These are phyloP conservation scores for Cercospora berteroae DNA, from an alignment of 2,329 filamentous ascomycete species.

Conservation along the genomic window DNA sequence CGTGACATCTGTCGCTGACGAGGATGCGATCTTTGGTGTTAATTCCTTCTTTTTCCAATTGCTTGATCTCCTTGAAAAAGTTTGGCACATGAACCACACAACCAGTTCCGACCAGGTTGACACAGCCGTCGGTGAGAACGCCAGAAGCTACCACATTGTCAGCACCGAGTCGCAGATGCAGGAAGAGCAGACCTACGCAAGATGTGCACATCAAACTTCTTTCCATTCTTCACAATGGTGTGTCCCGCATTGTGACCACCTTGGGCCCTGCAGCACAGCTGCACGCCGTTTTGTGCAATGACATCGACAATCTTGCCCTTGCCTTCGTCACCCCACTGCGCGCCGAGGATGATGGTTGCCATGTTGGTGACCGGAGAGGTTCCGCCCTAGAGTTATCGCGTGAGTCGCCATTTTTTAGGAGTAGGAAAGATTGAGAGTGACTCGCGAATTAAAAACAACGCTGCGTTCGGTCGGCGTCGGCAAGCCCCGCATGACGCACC, in stretches of 20 bases:
- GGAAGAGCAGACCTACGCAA: conserved; percentile 40
- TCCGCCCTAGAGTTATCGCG: conserved; percentile 6
- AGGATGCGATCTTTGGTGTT: conserved; percentile 59
- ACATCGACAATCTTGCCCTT: conserved; percentile 60
- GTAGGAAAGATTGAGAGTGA: conserved; percentile 13
- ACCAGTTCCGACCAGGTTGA: conserved; percentile 67
- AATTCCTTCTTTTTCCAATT: conserved; percentile 60
- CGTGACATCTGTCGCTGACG: conserved; percentile 62
- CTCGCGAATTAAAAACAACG: conserved; percentile 9
- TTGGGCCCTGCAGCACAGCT: conserved; percentile 58
- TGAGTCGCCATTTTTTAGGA: conserved; percentile 28
- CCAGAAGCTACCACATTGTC: conserved; percentile 55
- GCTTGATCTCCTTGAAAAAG: conserved; percentile 65
- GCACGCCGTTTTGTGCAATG: conserved; percentile 44
- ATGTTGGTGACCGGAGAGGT: conserved; percentile 25
- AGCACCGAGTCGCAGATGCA: conserved; percentile 4
- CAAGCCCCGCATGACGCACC: conserved; percentile 4
- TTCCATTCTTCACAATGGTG: conserved; percentile 42
- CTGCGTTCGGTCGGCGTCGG: neutral
- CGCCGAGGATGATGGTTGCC: conserved; percentile 58
- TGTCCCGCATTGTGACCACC: conserved; percentile 63
- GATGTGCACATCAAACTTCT: conserved; percentile 58
- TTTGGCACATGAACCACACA: conserved; percentile 64
- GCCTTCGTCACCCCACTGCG: conserved; percentile 61
- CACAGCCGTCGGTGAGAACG: conserved; percentile 66